phyloP scores from a whole-genome alignment of 176 grass and related monocot species.

The Cymbopogon citratus region DNA sequence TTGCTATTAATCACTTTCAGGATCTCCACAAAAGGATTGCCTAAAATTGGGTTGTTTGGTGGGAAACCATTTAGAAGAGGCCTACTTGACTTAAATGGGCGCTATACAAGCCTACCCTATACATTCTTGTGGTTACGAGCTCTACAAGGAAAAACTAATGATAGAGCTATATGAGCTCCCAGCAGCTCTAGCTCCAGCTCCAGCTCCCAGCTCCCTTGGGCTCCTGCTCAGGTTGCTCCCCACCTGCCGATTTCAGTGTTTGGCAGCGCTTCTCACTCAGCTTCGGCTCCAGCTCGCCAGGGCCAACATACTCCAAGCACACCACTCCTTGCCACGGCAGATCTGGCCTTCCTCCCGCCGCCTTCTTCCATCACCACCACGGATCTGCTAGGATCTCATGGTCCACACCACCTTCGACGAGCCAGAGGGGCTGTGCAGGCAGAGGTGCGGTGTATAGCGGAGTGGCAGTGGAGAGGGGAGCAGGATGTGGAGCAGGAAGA shows the following conservation, averaged over 20 bases:
- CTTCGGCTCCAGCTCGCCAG: neutral
- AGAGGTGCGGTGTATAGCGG: neutral
- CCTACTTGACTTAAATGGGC: neutral
- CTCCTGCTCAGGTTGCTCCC: neutral
- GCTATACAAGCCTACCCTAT: neutral
- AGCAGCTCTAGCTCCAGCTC: too few species aligned
- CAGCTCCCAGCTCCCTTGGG: neutral
- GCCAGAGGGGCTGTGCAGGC: neutral
- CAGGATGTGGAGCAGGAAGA: neutral
- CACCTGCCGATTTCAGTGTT: neutral
- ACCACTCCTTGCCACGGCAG: neutral
- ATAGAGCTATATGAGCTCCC: neutral
- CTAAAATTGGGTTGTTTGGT: neutral
- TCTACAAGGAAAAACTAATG: slow-evolving; percentile 1
- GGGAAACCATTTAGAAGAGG: neutral
- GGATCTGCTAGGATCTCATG: neutral
- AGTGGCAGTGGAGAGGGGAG: neutral
- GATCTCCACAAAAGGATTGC: neutral
- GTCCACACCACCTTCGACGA: neutral
- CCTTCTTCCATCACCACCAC: neutral
- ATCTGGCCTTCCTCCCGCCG: neutral
- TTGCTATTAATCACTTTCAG: neutral
- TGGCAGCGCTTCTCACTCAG: neutral
- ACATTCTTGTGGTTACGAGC: neutral
- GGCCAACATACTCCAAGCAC: neutral